Percentiles rank a stretch among this genome's conserved stretches.
phyloP scores from a whole-genome alignment of 2,329 filamentous ascomycete genomes.

The Apiospora malaysiana region DNA sequence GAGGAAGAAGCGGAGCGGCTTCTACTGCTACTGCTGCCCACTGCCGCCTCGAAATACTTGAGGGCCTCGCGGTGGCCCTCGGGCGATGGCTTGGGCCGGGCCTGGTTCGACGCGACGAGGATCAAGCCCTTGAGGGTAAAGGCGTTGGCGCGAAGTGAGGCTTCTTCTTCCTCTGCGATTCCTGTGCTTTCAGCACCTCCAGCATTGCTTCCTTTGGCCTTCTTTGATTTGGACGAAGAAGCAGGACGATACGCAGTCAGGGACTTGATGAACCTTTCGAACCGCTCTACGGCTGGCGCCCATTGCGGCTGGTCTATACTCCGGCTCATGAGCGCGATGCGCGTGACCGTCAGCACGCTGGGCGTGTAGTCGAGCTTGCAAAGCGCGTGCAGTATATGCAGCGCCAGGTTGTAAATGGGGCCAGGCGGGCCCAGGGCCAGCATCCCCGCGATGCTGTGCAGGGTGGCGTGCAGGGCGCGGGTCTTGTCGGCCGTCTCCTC shows the following conservation, averaged over 20 bases:
- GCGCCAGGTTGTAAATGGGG: conserved; percentile 31
- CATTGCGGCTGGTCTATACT: conserved; percentile 29
- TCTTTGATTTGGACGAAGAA: background rate
- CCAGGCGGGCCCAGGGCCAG: conserved; percentile 29
- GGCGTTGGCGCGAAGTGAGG: background rate
- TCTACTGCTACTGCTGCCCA: conserved; percentile 22
- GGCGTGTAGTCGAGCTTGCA: conserved; percentile 41
- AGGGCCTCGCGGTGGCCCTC: conserved; percentile 1
- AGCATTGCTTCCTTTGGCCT: background rate
- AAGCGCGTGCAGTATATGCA: conserved; percentile 44
- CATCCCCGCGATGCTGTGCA: conserved; percentile 42
- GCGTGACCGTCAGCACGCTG: conserved; percentile 42
- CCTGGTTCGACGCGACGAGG: background rate
- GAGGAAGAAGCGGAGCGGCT: conserved; percentile 21
- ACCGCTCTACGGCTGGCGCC: conserved; percentile 28
- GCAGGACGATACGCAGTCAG: background rate
- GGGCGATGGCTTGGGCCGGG: background rate
- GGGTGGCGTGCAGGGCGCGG: conserved; percentile 32
- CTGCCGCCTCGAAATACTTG: conserved; percentile 19
- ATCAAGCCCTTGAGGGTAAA: conserved; percentile 17
- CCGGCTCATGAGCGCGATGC: conserved; percentile 28
- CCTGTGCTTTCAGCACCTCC: background rate
- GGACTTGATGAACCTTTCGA: conserved; percentile 25
- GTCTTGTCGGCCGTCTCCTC: conserved; percentile 28
- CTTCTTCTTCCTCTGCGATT: background rate